Evolutionary conservation across 2,329 filamentous ascomycete genomes (phyloP).

Genomic region (Helicocarpus griseus): DNA sequence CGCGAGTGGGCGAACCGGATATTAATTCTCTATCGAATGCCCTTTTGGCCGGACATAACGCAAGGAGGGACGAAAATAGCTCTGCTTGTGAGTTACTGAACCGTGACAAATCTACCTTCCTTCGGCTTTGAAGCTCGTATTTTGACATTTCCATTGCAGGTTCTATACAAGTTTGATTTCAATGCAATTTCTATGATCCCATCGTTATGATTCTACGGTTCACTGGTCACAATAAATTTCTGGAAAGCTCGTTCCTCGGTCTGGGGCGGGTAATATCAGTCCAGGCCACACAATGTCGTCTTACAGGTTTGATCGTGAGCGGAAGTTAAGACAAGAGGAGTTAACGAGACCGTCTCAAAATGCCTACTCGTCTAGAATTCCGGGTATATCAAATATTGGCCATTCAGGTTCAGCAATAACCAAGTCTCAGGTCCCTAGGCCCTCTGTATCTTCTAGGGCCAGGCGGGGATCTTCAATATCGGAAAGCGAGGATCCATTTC

Average conservation of each 20-base stretch:
- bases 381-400: constrained; percentile 13
- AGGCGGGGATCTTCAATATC: constrained; percentile 22
- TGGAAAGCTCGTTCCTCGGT: constrained; percentile 20
- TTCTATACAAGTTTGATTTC: neutral
- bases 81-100: neutral
- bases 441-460: constrained; percentile 15
- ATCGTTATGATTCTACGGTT: constrained; percentile 24
- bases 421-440: constrained; percentile 21
- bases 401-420: constrained; percentile 15
- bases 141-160: neutral
- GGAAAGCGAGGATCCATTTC: constrained; percentile 16
- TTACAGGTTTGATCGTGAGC: constrained; percentile 23
- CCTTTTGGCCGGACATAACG: neutral
- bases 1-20: too few species aligned
- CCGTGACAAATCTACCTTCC: neutral
- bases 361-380: constrained; percentile 17
- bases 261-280: constrained; percentile 18
- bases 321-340: constrained; percentile 22
- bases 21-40: too few species aligned
- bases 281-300: constrained; percentile 28
- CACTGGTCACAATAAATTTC: constrained; percentile 15
- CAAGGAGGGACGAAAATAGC: neutral
- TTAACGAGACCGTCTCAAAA: constrained; percentile 17
- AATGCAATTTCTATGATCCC: constrained; percentile 1
- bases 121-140: neutral